Percentiles rank a stretch among this genome's conserved stretches.
Evolutionary conservation across 2,329 filamentous ascomycete genomes (phyloP).

Genomic region (Periconia macrospinosa): DNA sequence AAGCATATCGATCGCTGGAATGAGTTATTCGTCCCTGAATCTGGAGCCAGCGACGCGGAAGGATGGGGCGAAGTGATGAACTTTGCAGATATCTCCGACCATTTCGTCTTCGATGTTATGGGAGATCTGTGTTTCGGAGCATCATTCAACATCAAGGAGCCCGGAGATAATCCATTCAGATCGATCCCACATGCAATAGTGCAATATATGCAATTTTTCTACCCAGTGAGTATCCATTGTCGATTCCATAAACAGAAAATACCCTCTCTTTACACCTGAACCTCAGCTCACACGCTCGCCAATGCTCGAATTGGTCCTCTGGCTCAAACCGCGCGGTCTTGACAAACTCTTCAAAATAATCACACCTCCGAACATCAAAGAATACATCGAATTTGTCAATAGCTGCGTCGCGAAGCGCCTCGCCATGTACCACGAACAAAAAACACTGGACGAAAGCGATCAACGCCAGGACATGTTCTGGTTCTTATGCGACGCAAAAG

Average conservation of each 20-base stretch:
- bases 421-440: background rate
- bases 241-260: background rate
- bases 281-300: conserved; percentile 12
- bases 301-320: conserved; percentile 10
- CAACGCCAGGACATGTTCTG: background rate
- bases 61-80: too few species aligned
- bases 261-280: background rate
- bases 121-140: conserved; percentile 43
- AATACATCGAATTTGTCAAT: background rate
- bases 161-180: background rate
- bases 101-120: conserved; percentile 49
- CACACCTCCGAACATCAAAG: background rate
- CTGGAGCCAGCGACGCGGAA: too few species aligned
- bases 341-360: background rate
- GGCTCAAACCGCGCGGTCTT: conserved; percentile 15
- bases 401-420: background rate
- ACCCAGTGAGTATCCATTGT: background rate
- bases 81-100: background rate
- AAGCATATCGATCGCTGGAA: conserved; percentile 10
- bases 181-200: background rate
- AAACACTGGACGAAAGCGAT: background rate
- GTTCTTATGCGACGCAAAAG: conserved; percentile 11
- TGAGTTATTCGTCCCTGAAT: background rate
- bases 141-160: conserved; percentile 10
- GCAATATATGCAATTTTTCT: background rate